Evolutionary conservation across 1,284 basidiomycete species (phyloP), one percentile per base, ranked within the genome.

Genomic region (Ustilago loliicola): DNA sequence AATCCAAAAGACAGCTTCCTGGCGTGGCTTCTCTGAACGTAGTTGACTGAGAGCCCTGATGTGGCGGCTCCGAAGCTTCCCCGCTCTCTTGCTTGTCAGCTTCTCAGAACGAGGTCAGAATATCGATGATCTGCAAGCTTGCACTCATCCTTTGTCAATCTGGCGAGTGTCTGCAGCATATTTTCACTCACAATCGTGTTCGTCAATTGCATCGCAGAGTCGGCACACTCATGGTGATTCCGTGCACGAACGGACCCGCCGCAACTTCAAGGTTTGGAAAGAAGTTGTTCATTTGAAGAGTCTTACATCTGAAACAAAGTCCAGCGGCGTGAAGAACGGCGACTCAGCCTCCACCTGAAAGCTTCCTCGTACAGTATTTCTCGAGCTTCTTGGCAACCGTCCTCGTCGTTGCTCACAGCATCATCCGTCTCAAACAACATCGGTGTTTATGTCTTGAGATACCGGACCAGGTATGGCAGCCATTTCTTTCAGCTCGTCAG

Each of bases 271-370:
- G n/a, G n/a, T n/a, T n/a, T n/a, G n/a, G n/a, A n/a, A n/a, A n/a
- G n/a, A n/a, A 29, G 25, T 19, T 60, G 58, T 60, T n/a, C 11
- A 47, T 2, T 23, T 10, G 21, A 6, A 13, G 0, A 27, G 34
- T 38, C 34, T 50, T 17, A 61, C 64, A 50, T 15, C 19, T 6
- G 5, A 11, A 11, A 8, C 2, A 17, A n/a, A 27, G 17, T 21
- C 27, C 1, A 45, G 27, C n/a, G 19, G 19, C 9, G 32, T 36
- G 30, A 50, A 25, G 19, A n/a, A n/a, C n/a, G n/a, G 53, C 71
- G 60, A 65, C 71, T 68, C 71, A 73, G 71, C 71, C 71, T 73
- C 71, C 71, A 73, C 66, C 55, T 57, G 5, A 21, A 17, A 45
- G n/a, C 27, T 30, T 47, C 2, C 25, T 10, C 8, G 27, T 1